Evolutionary conservation across 2,329 filamentous ascomycete species (phyloP), one percentile per base, ranked within the genome.

Genomic region (Xenoacremonium recifei): DNA sequence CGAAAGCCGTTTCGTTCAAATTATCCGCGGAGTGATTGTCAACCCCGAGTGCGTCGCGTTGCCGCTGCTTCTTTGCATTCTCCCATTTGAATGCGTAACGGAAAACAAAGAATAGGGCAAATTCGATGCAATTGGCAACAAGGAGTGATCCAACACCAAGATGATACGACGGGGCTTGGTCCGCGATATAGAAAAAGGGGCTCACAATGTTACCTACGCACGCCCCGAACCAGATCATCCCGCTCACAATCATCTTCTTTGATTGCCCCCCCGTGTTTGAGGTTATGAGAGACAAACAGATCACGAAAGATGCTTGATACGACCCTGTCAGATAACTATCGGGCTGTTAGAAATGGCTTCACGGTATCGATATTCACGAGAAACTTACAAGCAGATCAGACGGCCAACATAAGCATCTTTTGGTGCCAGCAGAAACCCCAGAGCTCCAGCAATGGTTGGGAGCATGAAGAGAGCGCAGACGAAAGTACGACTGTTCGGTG

Each of bases 211-310:
- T 83, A 5, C 79, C 80, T 2, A 75, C 70, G 51, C 78, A 82
- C 42, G 77, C 77, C 0, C 77, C 78, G 9, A 83, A 66, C 63
- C 80, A 82, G 3, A 82, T 67, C 42, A 80, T 72, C 2, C 76
- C 79, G 17, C 80, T 81, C n/a, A 79, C 79, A 19, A 82, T 75
- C 34, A 83, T 78, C 55, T 84, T 82, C 57, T 83, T 83, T 2
- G 78, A 80, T 47, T 81, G 77, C 0, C 79, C 79, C 1, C 67
- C 71, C 0, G 69, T 71, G 50, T 78, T 77, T 27, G 71, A 71
- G 0, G 72, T 74, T 31, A 70, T 70, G 44, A 76, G 66, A 1
- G 68, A 69, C 0, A 76, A 60, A 3, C 54, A 61, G 17, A 70
- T 58, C 33, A 68, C 65, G 21, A 67, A 69, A 0, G 67, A 68